phyloP scores from a whole-genome alignment of 2,329 filamentous ascomycete species.

The Diaporthe ampelina region DNA sequence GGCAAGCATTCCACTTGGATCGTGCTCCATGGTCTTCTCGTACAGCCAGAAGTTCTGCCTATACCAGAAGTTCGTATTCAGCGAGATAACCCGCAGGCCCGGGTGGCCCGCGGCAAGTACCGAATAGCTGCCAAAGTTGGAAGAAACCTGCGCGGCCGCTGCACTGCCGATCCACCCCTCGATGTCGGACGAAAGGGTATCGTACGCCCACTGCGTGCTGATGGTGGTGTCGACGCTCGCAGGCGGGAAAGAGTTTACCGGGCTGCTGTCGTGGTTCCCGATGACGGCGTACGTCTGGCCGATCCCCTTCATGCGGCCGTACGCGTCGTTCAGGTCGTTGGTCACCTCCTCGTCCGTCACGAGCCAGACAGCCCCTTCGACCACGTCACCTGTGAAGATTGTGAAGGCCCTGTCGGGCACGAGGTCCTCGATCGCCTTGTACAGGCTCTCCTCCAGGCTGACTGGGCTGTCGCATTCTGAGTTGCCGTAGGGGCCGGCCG shows the following conservation, averaged over 20 bases:
- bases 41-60: constrained; percentile 70
- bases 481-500: constrained; percentile 67
- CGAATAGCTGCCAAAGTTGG: constrained; percentile 64
- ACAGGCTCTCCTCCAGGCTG: constrained; percentile 68
- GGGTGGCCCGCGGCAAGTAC: constrained; percentile 58
- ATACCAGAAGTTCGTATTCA: constrained; percentile 73
- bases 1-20: constrained; percentile 65
- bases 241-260: constrained; percentile 65
- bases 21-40: constrained; percentile 61
- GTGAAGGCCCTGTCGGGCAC: constrained; percentile 64
- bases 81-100: constrained; percentile 66
- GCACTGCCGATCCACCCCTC: constrained; percentile 59
- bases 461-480: constrained; percentile 66
- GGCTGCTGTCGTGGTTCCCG: constrained; percentile 70
- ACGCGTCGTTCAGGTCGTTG: constrained; percentile 58
- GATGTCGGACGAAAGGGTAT: constrained; percentile 62
- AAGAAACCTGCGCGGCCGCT: constrained; percentile 51
- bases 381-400: constrained; percentile 73
- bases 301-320: constrained; percentile 58
- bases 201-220: constrained; percentile 66
- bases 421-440: constrained; percentile 62
- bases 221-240: constrained; percentile 49
- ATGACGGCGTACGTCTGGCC: constrained; percentile 61
- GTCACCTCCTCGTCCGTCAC: constrained; percentile 52
- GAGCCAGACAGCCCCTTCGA: constrained; percentile 66